Conservation (phyloP, 108 stramenopile genomes). For the Nitzschia sp. region DNA sequence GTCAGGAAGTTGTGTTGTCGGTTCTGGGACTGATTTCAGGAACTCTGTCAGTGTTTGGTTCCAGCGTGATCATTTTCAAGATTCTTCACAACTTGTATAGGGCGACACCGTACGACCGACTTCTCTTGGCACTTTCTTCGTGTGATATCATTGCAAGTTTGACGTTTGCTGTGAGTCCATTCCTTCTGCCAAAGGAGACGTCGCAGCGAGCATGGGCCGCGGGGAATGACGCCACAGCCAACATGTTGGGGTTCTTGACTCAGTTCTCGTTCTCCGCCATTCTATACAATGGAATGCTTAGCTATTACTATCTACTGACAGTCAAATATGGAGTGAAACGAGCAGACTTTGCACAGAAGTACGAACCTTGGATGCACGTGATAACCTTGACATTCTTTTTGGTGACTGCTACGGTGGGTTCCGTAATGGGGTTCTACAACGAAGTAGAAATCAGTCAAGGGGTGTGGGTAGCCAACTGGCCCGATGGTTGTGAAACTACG, state of each 20-base stretch:
- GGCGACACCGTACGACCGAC: constrained; percentile 18
- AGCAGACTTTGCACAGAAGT: constrained; percentile 1
- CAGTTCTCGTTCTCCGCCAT: constrained; percentile 26
- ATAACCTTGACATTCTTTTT: constrained; percentile 9
- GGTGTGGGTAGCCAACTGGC: constrained; percentile 15
- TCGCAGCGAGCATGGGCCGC: constrained; percentile 19
- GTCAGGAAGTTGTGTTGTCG: constrained; percentile 13
- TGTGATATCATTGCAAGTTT: constrained; percentile 18
- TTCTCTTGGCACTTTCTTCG: constrained; percentile 18
- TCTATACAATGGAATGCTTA: constrained; percentile 31
- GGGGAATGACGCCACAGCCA: constrained; percentile 28
- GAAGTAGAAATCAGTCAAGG: constrained; percentile 13
- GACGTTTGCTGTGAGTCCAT: constrained; percentile 15
- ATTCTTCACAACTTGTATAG: background rate
- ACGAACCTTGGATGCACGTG: constrained; percentile 19
- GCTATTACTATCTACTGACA: constrained; percentile 31
- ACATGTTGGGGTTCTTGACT: constrained; percentile 26
- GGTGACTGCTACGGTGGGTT: constrained; percentile 16
- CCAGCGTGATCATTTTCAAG: constrained; percentile 6
- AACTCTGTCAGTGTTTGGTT: constrained; percentile 9
- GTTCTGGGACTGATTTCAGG: constrained; percentile 7
- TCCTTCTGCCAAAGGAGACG: constrained; percentile 1
- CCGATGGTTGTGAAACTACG: constrained; percentile 3
- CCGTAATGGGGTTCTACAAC: constrained; percentile 7
- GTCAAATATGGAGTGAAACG: constrained; percentile 12